Conservation (phyloP, 345 rosid genomes). For the Syzygium grande region DNA sequence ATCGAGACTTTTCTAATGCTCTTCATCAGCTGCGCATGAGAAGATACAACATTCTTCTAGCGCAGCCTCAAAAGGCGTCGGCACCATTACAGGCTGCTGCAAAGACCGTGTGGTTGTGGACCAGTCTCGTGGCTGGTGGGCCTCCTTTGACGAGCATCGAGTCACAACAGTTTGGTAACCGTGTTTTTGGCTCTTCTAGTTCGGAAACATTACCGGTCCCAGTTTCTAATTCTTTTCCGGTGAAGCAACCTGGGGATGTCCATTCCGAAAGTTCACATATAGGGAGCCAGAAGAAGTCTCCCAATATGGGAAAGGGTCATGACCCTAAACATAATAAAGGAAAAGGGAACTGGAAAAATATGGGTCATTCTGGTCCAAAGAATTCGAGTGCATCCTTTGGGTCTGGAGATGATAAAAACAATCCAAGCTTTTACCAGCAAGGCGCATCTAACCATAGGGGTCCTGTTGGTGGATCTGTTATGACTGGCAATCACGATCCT, state of each 20-base stretch:
- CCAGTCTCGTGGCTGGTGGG: slow-evolving; percentile 33
- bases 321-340: slow-evolving; percentile 16
- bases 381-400: slow-evolving; percentile 2
- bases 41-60: slow-evolving; percentile 36
- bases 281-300: slow-evolving; percentile 16
- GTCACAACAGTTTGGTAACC: slow-evolving; percentile 6
- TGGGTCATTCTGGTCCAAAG: slow-evolving; percentile 6
- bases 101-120: slow-evolving; percentile 43
- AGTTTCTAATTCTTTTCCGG: slow-evolving; percentile 2
- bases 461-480: not conserved
- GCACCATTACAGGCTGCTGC: slow-evolving; percentile 37
- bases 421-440: slow-evolving; percentile 10
- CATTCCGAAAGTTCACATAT: not conserved
- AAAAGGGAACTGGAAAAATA: slow-evolving; percentile 7
- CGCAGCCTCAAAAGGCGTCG: slow-evolving; percentile 35
- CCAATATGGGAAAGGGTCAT: slow-evolving; percentile 3
- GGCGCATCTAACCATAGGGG: slow-evolving; percentile 2
- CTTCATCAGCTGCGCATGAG: slow-evolving; percentile 42
- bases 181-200: not conserved
- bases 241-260: slow-evolving; percentile 8
- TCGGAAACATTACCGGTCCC: slow-evolving; percentile 11
- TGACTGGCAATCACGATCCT: slow-evolving; percentile 13
- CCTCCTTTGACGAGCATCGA: slow-evolving; percentile 15
- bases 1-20: slow-evolving; percentile 42
- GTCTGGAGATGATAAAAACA: slow-evolving; percentile 8